Conservation (phyloP, 1,284 basidiomycete species). For the Laetiporus sulphureus region DNA sequence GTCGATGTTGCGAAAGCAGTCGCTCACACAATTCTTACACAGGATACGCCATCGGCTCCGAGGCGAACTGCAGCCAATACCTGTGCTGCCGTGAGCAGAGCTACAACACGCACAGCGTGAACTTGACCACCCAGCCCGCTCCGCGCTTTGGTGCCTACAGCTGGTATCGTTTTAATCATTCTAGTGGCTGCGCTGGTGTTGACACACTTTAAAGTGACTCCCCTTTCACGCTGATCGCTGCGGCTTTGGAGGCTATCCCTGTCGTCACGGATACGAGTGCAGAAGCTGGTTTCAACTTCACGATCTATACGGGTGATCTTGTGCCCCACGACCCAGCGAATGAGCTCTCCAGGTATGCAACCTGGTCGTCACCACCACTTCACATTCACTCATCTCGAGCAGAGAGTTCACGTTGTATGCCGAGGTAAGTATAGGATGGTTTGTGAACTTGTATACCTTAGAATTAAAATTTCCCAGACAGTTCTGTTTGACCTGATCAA, state of each 20-base stretch:
- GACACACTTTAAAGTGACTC: conserved; percentile 48
- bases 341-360: conserved; percentile 48
- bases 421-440: conserved; percentile 36
- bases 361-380: too few relatives aligned
- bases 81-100: conserved; percentile 63
- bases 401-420: conserved; percentile 37
- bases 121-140: conserved; percentile 46
- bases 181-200: background rate
- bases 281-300: conserved; percentile 55
- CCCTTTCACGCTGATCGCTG: conserved; percentile 55
- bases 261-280: conserved; percentile 57
- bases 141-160: conserved; percentile 59
- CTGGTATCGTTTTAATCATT: conserved; percentile 36
- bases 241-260: conserved; percentile 65
- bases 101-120: conserved; percentile 43
- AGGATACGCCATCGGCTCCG: conserved; percentile 68
- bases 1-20: too few relatives aligned
- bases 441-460: background rate
- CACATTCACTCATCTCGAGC: too few relatives aligned
- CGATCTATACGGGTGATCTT: conserved; percentile 72
- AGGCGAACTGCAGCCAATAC: conserved; percentile 66
- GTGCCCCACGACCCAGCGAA: conserved; percentile 66
- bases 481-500: conserved; percentile 62
- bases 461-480: conserved; percentile 32
- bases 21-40: too few relatives aligned